These are phyloP conservation scores for Dactylellina drechsleri DNA, from an alignment of 2,329 filamentous ascomycete species.

Conservation along the genomic window DNA sequence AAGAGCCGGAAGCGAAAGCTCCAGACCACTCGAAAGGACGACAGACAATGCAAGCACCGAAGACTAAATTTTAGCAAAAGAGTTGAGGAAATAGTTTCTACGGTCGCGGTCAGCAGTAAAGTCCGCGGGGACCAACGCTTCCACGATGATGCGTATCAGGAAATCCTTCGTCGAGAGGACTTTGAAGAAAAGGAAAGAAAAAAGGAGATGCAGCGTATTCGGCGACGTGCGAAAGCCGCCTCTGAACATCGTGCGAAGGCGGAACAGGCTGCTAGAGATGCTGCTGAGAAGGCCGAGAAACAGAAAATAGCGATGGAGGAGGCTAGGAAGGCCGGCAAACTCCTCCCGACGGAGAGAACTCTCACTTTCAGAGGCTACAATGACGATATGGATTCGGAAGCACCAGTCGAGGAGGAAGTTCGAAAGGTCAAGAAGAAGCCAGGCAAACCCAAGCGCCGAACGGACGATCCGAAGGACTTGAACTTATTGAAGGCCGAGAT, in stretches of 20 bases:
- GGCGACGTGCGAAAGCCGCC: constrained; percentile 91
- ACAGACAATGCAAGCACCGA: constrained; percentile 67
- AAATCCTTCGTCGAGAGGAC: constrained; percentile 61
- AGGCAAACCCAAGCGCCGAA: constrained; percentile 63
- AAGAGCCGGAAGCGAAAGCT: constrained; percentile 57
- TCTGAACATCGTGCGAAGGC: constrained; percentile 90
- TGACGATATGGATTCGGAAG: constrained; percentile 57
- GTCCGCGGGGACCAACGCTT: constrained; percentile 79
- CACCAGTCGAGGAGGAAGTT: constrained; percentile 63
- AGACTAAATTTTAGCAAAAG: constrained; percentile 68
- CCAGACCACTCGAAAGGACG: constrained; percentile 60
- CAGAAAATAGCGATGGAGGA: constrained; percentile 87
- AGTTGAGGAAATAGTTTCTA: constrained; percentile 70
- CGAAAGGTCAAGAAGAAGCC: constrained; percentile 64
- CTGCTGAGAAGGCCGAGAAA: constrained; percentile 80
- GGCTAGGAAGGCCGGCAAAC: constrained; percentile 88
- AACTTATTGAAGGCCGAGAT: constrained; percentile 69
- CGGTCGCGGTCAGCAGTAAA: constrained; percentile 76
- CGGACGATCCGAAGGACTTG: constrained; percentile 60
- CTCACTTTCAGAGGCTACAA: constrained; percentile 67
- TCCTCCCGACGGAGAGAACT: constrained; percentile 73
- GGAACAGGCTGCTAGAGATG: constrained; percentile 72
- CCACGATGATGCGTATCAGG: constrained; percentile 82
- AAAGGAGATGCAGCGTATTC: constrained; percentile 99
- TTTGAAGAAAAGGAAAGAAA: constrained; percentile 89